Conservation (phyloP, 2,329 filamentous ascomycete genomes). For the Curvularia sp. region DNA sequence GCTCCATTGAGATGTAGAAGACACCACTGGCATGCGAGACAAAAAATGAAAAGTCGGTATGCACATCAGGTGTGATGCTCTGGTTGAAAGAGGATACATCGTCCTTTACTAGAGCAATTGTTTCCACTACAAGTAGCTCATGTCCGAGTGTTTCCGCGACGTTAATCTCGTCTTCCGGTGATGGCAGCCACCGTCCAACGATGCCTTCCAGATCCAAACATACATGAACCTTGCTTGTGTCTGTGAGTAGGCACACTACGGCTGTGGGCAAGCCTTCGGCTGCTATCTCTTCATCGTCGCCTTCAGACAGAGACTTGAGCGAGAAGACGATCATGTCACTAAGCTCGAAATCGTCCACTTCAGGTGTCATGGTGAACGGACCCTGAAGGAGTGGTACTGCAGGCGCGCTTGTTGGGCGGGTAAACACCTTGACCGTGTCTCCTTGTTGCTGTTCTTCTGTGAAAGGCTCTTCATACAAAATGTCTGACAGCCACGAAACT, state of each 20-base stretch:
- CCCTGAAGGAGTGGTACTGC: constrained; percentile 68
- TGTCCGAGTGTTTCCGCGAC: constrained; percentile 32
- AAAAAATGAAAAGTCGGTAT: constrained; percentile 66
- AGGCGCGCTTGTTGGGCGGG: constrained; percentile 61
- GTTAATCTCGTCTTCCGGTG: constrained; percentile 40
- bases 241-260: constrained; percentile 65
- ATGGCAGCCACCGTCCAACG: constrained; percentile 68
- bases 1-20: constrained; percentile 62
- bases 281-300: constrained; percentile 55
- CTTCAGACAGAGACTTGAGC: constrained; percentile 57
- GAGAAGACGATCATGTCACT: constrained; percentile 67
- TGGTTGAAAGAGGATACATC: constrained; percentile 54
- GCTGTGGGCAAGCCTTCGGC: constrained; percentile 63
- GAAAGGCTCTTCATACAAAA: constrained; percentile 58
- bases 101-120: constrained; percentile 42
- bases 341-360: constrained; percentile 63
- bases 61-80: constrained; percentile 63
- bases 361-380: constrained; percentile 63
- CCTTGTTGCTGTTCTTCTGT: constrained; percentile 52
- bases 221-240: constrained; percentile 63
- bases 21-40: constrained; percentile 63
- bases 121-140: constrained; percentile 52
- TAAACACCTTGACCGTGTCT: constrained; percentile 60
- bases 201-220: constrained; percentile 69
- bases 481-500: constrained; percentile 63